Conservation (phyloP, 192 early-diverging fungal genomes). For the Haplosporangium gracile region DNA sequence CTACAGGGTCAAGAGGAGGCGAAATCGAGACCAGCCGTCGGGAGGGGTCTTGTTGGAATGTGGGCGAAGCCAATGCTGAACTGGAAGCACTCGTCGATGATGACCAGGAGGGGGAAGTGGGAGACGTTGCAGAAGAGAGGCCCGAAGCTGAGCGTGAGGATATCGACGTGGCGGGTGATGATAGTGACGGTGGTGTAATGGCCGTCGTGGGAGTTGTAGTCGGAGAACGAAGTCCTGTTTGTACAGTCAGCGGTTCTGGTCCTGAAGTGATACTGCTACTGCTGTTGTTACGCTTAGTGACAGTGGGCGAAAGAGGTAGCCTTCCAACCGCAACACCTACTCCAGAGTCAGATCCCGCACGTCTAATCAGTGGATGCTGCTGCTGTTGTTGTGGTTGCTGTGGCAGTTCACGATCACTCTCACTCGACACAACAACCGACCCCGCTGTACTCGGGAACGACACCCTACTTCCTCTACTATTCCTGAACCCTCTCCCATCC, state of each 20-base stretch:
- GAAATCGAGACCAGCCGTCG: conserved; percentile 32
- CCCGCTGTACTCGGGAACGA: conserved; percentile 53
- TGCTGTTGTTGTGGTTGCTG: neutral
- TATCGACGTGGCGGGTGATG: neutral
- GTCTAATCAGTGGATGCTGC: neutral
- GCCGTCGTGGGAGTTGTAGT: neutral
- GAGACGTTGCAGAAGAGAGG: conserved; percentile 16
- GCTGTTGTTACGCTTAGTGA: neutral
- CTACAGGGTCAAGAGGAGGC: conserved; percentile 21
- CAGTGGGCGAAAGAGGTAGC: neutral
- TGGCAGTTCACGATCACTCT: conserved; percentile 39
- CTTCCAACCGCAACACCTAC: neutral
- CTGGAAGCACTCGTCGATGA: conserved; percentile 14
- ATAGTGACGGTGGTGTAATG: neutral
- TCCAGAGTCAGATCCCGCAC: neutral
- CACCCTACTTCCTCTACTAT: conserved; percentile 14
- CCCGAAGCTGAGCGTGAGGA: neutral
- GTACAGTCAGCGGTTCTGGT: conserved; percentile 10
- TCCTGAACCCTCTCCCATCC: neutral
- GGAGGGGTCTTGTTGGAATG: neutral
- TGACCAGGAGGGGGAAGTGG: conserved; percentile 19
- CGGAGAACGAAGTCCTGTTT: conserved; percentile 21
- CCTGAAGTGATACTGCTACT: neutral
- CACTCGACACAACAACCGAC: conserved; percentile 37
- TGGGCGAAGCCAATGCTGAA: conserved; percentile 12